phyloP scores from a whole-genome alignment of 495 filamentous ascomycete species.

The Pseudoneurospora amorphoporcata region DNA sequence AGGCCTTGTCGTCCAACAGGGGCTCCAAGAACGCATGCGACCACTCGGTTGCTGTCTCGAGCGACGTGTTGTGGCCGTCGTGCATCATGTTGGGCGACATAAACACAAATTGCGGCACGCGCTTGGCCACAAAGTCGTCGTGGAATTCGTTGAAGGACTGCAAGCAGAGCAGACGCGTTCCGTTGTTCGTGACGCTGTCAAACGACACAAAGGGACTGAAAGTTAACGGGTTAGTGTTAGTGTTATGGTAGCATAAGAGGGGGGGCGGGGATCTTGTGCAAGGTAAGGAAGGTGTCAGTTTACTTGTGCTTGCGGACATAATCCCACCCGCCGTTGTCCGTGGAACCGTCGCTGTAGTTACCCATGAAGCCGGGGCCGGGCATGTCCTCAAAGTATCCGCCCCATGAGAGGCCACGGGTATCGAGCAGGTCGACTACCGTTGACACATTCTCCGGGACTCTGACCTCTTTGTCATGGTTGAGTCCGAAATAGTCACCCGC shows the following conservation, averaged over 20 bases:
- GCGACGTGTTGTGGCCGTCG: conserved; percentile 57
- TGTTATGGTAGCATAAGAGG: neutral
- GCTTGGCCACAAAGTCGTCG: conserved; percentile 40
- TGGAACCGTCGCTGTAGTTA: conserved; percentile 37
- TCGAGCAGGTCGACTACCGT: conserved; percentile 61
- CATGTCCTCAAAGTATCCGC: conserved; percentile 55
- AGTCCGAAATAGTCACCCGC: conserved; percentile 60
- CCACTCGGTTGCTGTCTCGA: conserved; percentile 51
- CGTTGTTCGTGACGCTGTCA: conserved; percentile 40
- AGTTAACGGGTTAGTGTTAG: conserved; percentile 4
- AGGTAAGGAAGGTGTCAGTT: neutral
- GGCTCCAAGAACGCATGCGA: conserved; percentile 46
- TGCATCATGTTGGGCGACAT: conserved; percentile 65
- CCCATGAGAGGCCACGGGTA: conserved; percentile 50
- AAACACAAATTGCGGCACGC: conserved; percentile 58
- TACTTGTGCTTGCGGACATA: conserved; percentile 67
- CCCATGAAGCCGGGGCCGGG: conserved; percentile 60
- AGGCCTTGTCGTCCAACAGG: conserved; percentile 46
- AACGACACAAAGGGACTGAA: conserved; percentile 39
- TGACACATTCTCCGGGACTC: conserved; percentile 53
- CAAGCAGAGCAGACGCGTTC: conserved; percentile 45
- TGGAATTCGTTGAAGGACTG: conserved; percentile 52
- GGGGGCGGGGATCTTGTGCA: neutral
- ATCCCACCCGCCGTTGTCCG: conserved; percentile 40
- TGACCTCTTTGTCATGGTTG: conserved; percentile 51